Evolutionary conservation across 306 rosid species (phyloP).

Genomic region (Macrotyloma uniflorum): DNA sequence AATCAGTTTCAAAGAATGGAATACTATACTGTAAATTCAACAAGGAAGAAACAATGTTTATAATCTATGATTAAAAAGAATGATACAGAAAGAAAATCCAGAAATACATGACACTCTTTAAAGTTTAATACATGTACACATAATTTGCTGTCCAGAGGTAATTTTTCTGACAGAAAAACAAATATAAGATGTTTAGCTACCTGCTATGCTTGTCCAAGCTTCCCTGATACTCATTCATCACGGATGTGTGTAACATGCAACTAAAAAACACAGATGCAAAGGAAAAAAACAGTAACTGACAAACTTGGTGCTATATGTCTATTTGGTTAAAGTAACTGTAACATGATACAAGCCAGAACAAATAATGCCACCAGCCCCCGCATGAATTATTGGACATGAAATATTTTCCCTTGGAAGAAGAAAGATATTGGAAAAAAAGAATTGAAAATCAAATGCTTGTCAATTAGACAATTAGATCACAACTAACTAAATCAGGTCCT

Average conservation of each 20-base stretch:
- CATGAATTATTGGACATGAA: slow-evolving; percentile 34
- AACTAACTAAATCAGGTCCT: slow-evolving; percentile 45
- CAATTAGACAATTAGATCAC: slow-evolving; percentile 47
- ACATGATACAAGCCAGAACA: slow-evolving; percentile 30
- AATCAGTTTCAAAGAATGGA: not conserved
- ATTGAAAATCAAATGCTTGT: slow-evolving; percentile 33
- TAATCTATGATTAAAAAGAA: not conserved
- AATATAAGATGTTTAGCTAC: not conserved
- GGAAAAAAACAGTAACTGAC: not conserved
- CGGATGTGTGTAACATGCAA: slow-evolving; percentile 26
- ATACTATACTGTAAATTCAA: not conserved
- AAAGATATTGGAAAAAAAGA: slow-evolving; percentile 33
- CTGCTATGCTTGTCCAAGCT: slow-evolving; percentile 16
- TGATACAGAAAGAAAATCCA: slow-evolving; percentile 10
- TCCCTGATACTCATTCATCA: slow-evolving; percentile 12
- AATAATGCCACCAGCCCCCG: slow-evolving; percentile 3
- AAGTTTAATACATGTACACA: slow-evolving; percentile 3
- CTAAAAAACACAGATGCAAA: slow-evolving; percentile 29
- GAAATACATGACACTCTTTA: not conserved
- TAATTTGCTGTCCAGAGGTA: not conserved
- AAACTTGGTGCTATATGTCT: slow-evolving; percentile 18
- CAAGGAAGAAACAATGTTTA: slow-evolving; percentile 4
- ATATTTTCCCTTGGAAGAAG: slow-evolving; percentile 7
- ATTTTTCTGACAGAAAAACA: not conserved
- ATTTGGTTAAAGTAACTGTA: slow-evolving; percentile 16